Evolutionary conservation across 2,329 filamentous ascomycete genomes (phyloP).

Genomic region (Rhynchosporium secalis): DNA sequence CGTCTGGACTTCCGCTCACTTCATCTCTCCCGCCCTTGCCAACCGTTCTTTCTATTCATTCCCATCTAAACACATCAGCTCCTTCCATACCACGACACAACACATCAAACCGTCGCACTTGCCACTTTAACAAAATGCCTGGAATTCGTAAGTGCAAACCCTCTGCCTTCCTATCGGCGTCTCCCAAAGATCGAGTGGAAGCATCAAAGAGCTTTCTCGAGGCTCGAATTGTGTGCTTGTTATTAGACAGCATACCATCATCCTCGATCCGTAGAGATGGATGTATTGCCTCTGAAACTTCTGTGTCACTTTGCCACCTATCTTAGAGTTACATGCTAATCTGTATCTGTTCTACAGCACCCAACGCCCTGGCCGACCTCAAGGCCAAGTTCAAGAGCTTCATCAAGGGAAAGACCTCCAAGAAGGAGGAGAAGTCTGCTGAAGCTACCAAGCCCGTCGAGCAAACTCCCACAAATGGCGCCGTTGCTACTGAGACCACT

Average conservation of each 20-base stretch:
- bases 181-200: not conserved
- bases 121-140: slow-evolving; percentile 32
- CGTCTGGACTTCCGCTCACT: not conserved
- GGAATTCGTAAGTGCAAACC: slow-evolving; percentile 36
- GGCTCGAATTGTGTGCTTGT: not conserved
- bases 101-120: not conserved
- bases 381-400: slow-evolving; percentile 39
- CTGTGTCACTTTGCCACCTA: not conserved
- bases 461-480: slow-evolving; percentile 22
- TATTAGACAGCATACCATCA: slow-evolving; percentile 8
- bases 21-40: not conserved
- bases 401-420: slow-evolving; percentile 35
- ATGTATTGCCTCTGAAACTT: slow-evolving; percentile 5
- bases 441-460: slow-evolving; percentile 20
- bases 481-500: slow-evolving; percentile 27
- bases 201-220: slow-evolving; percentile 9
- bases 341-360: slow-evolving; percentile 28
- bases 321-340: slow-evolving; percentile 22
- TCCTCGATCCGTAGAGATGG: slow-evolving; percentile 13
- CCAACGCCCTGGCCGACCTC: slow-evolving; percentile 35
- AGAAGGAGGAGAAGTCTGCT: slow-evolving; percentile 33
- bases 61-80: not conserved
- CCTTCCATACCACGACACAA: slow-evolving; percentile 6
- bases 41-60: not conserved
- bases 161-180: slow-evolving; percentile 9